Evolutionary conservation across 2,329 filamentous ascomycete species (phyloP), one percentile per base, ranked within the genome.

Genomic region (Xylaria sp.): DNA sequence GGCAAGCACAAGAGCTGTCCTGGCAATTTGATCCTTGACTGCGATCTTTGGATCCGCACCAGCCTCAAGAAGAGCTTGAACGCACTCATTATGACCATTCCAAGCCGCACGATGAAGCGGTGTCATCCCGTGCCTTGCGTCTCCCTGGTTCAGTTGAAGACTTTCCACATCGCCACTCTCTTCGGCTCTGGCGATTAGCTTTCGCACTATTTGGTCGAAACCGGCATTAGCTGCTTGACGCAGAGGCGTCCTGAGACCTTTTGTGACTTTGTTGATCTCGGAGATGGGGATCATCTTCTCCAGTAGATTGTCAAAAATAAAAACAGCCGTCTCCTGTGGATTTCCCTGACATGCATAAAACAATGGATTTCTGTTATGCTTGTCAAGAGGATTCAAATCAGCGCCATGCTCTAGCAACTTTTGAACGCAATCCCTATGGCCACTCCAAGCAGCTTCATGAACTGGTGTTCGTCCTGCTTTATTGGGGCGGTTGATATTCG

Each of bases 1-100:
- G 20, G 58, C 32, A 61, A 61, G 32, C 10, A 51, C 32, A 51
- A 61, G 58, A 13, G 58, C 46, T 48, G 57, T 60, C 15, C 44
- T 60, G 28, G 41, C 18, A 8, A 34, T 50, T 32, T 50, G 15
- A 9, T 60, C 57, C n/a, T 60, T 60, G 18, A 60, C 41, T n/a
- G 41, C 23, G 6, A 59, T 59, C 57, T 60, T 52, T 15, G 39
- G 8, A 12, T 59, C 56, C 32, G 41, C 56, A 2, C 56, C 56
- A 3, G 39, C 56, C 15, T 59, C 13, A 34, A 59, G 56, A 23
- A 59, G 39, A 34, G 56, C 44, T 12, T 13, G 13, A 3, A 60
- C 57, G 15, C 57, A 60, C 28, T 60, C 25, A 23, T 20, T 34
- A 8, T 50, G n/a, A 10, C 44, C 57, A n/a, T 60, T 50, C 57